Conservation (phyloP, 1,284 basidiomycete species). For the Stygiomarasmius scandens region DNA sequence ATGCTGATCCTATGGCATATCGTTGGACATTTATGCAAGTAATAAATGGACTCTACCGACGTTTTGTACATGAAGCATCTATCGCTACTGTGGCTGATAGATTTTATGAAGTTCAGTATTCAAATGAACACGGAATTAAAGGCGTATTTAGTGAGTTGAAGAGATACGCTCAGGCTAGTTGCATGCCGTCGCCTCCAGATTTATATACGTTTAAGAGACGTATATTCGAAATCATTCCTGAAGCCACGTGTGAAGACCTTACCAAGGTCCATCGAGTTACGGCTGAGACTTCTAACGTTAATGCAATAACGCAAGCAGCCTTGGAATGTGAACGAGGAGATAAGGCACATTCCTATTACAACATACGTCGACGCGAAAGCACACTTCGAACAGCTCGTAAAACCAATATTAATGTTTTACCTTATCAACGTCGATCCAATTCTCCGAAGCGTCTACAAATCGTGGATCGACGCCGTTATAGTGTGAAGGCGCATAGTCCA, state of each 20-base stretch:
- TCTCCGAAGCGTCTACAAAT: no score
- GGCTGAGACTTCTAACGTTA: neutral
- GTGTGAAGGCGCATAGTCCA: no score
- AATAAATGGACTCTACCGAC: constrained; percentile 6
- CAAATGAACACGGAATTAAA: neutral
- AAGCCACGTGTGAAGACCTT: neutral
- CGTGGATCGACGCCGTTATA: no score
- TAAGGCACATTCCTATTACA: constrained; percentile 1
- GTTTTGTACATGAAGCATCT: constrained; percentile 12
- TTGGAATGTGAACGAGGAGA: constrained; percentile 4
- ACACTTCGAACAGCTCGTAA: no score
- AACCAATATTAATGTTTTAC: no score
- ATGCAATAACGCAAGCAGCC: constrained; percentile 11
- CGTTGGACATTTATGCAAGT: constrained; percentile 15
- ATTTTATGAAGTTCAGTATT: constrained; percentile 7
- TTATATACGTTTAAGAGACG: constrained; percentile 9
- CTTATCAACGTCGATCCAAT: no score
- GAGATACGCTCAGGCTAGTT: neutral
- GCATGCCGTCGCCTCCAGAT: constrained; percentile 13
- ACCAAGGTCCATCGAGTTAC: constrained; percentile 6
- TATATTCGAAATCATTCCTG: neutral
- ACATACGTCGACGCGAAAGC: no score
- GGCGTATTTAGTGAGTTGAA: constrained; percentile 6
- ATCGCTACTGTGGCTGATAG: constrained; percentile 4
- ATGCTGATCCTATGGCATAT: no score